Conservation (phyloP, 805 yeast species). For the Saccharomycopsis vini region DNA sequence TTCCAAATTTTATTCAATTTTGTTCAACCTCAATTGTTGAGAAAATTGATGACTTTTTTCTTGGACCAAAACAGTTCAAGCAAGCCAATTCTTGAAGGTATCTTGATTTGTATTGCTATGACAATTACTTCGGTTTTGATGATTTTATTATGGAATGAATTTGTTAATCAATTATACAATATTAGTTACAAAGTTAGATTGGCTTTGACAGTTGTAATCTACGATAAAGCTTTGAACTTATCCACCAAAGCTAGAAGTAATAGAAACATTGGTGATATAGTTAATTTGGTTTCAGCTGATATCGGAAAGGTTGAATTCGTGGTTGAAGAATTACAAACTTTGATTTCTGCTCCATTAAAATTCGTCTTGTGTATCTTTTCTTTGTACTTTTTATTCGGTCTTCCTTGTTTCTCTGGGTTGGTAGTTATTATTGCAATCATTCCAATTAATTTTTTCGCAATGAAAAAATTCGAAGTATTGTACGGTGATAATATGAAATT, state of each 20-base stretch:
- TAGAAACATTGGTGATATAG: constrained; percentile 69
- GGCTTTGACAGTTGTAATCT: constrained; percentile 58
- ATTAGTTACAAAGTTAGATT: constrained; percentile 53
- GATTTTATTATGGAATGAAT: constrained; percentile 49
- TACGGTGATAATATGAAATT: constrained; percentile 50
- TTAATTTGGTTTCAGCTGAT: constrained; percentile 76
- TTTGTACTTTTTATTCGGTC: constrained; percentile 44
- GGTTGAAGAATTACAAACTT: constrained; percentile 40
- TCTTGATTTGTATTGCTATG: constrained; percentile 53
- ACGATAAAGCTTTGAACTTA: constrained; percentile 59
- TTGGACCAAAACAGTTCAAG: background rate
- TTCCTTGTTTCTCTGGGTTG: constrained; percentile 41
- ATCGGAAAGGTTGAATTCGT: constrained; percentile 54
- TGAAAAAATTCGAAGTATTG: constrained; percentile 37
- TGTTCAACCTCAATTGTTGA: constrained; percentile 48
- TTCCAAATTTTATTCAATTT: constrained; percentile 32
- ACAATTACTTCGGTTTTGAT: constrained; percentile 46
- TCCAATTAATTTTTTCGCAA: constrained; percentile 45
- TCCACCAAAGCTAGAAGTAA: constrained; percentile 50
- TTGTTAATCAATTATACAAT: constrained; percentile 62
- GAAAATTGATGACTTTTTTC: constrained; percentile 39
- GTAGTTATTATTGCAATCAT: constrained; percentile 44
- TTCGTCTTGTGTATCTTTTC: constrained; percentile 44
- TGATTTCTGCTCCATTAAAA: constrained; percentile 54
- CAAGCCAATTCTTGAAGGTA: constrained; percentile 31